A percentile compares a stretch with the other conserved stretches of the same genome.
Conservation (phyloP, 2,329 filamentous ascomycete species). For the Rutstroemia sp. region DNA sequence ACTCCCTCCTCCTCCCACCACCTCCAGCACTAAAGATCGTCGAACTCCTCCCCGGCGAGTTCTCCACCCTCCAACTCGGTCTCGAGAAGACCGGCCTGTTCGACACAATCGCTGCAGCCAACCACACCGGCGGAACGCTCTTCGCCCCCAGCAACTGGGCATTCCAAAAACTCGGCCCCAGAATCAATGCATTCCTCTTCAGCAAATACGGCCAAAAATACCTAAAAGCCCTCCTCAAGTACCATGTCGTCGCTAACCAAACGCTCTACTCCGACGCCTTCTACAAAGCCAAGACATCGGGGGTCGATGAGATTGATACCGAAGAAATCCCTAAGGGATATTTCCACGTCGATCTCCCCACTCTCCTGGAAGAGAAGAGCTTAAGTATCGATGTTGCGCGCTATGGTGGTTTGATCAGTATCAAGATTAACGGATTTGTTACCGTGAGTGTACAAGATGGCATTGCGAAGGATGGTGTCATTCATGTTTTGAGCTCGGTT, state of each 20-base stretch:
- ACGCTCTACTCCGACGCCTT: conserved; percentile 81
- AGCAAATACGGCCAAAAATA: conserved; percentile 67
- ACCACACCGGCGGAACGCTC: conserved; percentile 59
- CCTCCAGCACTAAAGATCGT: conserved; percentile 58
- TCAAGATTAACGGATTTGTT: conserved; percentile 69
- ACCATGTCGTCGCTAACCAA: conserved; percentile 66
- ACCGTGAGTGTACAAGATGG: conserved; percentile 61
- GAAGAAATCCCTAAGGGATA: conserved; percentile 27
- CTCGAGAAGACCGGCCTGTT: conserved; percentile 67
- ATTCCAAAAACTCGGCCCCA: conserved; percentile 66
- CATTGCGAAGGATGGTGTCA: conserved; percentile 70
- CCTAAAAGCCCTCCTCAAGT: conserved; percentile 69
- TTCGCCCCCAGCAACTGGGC: conserved; percentile 78
- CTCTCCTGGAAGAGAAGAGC: conserved; percentile 57
- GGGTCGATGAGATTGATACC: conserved; percentile 16
- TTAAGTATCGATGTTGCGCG: conserved; percentile 65
- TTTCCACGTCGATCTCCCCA: conserved; percentile 64
- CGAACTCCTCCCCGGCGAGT: conserved; percentile 56
- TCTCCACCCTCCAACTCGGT: conserved; percentile 72
- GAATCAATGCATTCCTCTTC: conserved; percentile 80
- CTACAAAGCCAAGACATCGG: conserved; percentile 44
- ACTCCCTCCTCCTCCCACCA: conserved; percentile 70
- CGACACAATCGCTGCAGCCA: conserved; percentile 47
- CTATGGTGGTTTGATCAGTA: conserved; percentile 59
- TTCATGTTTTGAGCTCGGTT: conserved; percentile 68